Evolutionary conservation across 2,329 filamentous ascomycete species (phyloP).

Genomic region (Dothidotthia symphoricarpi): DNA sequence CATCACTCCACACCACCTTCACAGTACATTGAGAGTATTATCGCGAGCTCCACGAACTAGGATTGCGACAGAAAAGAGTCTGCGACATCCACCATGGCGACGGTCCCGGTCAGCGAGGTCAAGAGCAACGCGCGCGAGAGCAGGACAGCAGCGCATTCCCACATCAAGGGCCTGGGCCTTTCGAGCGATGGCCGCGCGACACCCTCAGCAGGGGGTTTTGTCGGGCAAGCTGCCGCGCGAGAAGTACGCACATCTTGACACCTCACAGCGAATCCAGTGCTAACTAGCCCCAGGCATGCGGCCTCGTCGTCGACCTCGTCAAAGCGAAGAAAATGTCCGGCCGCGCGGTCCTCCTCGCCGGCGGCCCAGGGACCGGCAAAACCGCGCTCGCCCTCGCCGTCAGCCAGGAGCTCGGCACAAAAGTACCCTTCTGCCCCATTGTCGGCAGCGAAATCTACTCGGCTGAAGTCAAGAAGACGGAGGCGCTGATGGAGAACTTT

Average conservation of each 20-base stretch:
- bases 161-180: slow-evolving; percentile 93
- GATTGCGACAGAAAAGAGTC: too few relatives aligned
- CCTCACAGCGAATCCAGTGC: slow-evolving; percentile 1
- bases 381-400: slow-evolving; percentile 93
- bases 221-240: slow-evolving; percentile 82
- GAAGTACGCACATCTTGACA: slow-evolving; percentile 60
- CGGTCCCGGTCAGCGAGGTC: slow-evolving; percentile 67
- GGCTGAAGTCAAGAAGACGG: slow-evolving; percentile 98
- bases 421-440: slow-evolving; percentile 97
- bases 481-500: slow-evolving; percentile 99
- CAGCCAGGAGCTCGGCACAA: slow-evolving; percentile 94
- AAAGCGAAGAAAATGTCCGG: slow-evolving; percentile 97
- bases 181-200: slow-evolving; percentile 82
- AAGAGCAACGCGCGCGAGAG: slow-evolving; percentile 94
- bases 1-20: too few relatives aligned
- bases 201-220: slow-evolving; percentile 69
- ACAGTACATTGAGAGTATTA: too few relatives aligned
- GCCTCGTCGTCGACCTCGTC: slow-evolving; percentile 93
- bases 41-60: too few relatives aligned
- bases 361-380: slow-evolving; percentile 91
- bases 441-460: slow-evolving; percentile 98
- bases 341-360: slow-evolving; percentile 86
- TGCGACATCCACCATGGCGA: slow-evolving; percentile 33
- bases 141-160: slow-evolving; percentile 90
- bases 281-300: slow-evolving; percentile 66